These are phyloP conservation scores for Astrephomene gubernaculifera DNA, from an alignment of 139 green algal genomes.

Conservation along the genomic window DNA sequence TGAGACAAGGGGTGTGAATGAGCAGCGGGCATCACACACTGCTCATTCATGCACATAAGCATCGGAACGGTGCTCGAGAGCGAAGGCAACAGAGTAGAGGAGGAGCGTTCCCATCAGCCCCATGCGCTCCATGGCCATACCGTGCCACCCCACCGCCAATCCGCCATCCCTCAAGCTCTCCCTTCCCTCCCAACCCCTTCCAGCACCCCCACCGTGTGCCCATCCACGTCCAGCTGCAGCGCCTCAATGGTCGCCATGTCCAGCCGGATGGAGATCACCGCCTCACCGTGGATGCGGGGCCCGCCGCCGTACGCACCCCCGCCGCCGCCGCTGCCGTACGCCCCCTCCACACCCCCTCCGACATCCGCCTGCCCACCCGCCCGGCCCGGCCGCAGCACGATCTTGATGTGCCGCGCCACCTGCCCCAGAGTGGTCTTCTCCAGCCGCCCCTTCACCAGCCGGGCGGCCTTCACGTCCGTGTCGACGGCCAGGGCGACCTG, in stretches of 20 bases:
- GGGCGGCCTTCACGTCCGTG: slow-evolving; percentile 79
- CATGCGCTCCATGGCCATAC: background rate
- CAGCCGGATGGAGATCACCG: slow-evolving; percentile 69
- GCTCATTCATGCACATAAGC: too few species aligned
- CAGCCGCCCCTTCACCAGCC: slow-evolving; percentile 92
- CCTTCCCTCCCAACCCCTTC: background rate
- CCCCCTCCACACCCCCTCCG: background rate
- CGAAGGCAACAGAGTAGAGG: too few species aligned
- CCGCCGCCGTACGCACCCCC: slow-evolving; percentile 24
- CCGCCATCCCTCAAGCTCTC: background rate
- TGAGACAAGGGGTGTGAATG: background rate
- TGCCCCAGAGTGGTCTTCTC: slow-evolving; percentile 92
- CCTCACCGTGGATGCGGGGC: slow-evolving; percentile 42
- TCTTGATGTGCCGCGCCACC: slow-evolving; percentile 74
- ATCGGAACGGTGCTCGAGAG: too few species aligned
- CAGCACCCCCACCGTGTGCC: slow-evolving; percentile 58
- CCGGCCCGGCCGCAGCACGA: slow-evolving; percentile 52
- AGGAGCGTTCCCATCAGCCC: too few species aligned
- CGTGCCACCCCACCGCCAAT: background rate
- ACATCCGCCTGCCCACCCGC: background rate
- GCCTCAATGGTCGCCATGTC: slow-evolving; percentile 73
- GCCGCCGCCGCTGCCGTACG: background rate
- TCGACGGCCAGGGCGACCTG: slow-evolving; percentile 79
- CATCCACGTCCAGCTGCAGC: slow-evolving; percentile 86
- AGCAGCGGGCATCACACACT: too few species aligned